Base-by-base conservation (phyloP, 2,329 filamentous ascomycete species). In the Monilinia aucupariae region DNA sequence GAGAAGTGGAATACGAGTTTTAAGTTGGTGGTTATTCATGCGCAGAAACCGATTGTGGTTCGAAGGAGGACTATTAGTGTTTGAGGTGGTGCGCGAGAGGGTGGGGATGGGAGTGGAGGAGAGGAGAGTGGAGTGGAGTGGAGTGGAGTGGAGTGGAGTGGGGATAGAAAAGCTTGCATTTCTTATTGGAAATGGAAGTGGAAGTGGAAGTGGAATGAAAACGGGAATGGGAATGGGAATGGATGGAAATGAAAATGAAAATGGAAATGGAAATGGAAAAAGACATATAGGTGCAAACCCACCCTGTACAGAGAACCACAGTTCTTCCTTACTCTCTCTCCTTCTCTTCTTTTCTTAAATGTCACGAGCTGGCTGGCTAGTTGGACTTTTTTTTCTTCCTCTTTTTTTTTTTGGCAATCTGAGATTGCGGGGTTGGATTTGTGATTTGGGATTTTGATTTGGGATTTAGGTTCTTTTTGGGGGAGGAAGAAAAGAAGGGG, bases 11-110 rank as follows among this genome's bases (percentile, higher is more conserved):
- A 89, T 17, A 96, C 92, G 0, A 96, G 89, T 66, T 87, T 97
- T 75, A 92, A 93, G 75, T 81, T 97, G 70, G 85, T 96, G 75
- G 92, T 97, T 64, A 96, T 92, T 69, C 91, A 96, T 74, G 92
- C 73, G 41, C 68, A 71, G 63, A 74, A 74, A 59, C 71, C 71
- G 4, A 65, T 67, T 17, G 48, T 60, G 22, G 66, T 62, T 4
- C 67, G 71, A 56, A 61, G 69, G 47, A 66, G 71, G 55, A 69
- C 67, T 3, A 67, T 66, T 22, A 70, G 69, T 65, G 66, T 73
- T n/a, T 74, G 63, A 68, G 45, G 15, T n/a, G 37, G 37, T 39
- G 13, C 3, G 13, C 10, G 10, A 2, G 41, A 9, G 6, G n/a
- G 43, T 22, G 43, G 8, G 43, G 2, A 20, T 0, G 9, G 10